Evolutionary conservation across 208 protist genomes (phyloP).

Genomic region (Leishmania aethiopica): DNA sequence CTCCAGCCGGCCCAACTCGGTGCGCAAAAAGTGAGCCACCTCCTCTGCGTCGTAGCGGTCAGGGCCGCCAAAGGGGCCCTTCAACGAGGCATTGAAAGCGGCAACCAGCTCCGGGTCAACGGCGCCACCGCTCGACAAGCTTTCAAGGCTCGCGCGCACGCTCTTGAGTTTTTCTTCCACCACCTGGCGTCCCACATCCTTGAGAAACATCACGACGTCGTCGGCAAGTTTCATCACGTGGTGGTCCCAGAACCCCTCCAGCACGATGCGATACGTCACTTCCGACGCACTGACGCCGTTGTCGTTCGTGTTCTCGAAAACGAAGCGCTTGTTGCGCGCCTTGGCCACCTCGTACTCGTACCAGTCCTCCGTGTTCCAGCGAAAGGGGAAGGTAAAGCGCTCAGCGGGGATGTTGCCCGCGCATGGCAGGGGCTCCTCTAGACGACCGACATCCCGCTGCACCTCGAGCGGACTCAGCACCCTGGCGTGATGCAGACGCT

Average conservation of each 20-base stretch:
- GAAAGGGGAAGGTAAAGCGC: conserved; percentile 65
- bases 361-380: conserved; percentile 90
- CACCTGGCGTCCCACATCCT: conserved; percentile 77
- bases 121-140: conserved; percentile 23
- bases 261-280: conserved; percentile 84
- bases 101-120: conserved; percentile 71
- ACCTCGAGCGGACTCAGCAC: conserved; percentile 68
- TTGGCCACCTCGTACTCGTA: conserved; percentile 92
- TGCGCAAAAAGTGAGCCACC: conserved; percentile 80
- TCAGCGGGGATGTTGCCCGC: conserved; percentile 71
- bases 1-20: conserved; percentile 69
- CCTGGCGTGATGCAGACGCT: conserved; percentile 50
- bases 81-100: conserved; percentile 55
- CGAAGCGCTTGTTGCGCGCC: conserved; percentile 85
- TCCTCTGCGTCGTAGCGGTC: conserved; percentile 81
- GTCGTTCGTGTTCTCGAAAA: conserved; percentile 77
- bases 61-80: conserved; percentile 63
- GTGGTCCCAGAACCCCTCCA: conserved; percentile 90
- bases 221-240: conserved; percentile 89
- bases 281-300: conserved; percentile 58
- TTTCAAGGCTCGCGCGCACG: conserved; percentile 63
- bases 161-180: conserved; percentile 74
- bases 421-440: conserved; percentile 65
- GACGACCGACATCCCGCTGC: conserved; percentile 80
- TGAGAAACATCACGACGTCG: conserved; percentile 86